Base-by-base conservation (phyloP, 108 stramenopile genomes). In the Fistulifera pelliculosa region DNA sequence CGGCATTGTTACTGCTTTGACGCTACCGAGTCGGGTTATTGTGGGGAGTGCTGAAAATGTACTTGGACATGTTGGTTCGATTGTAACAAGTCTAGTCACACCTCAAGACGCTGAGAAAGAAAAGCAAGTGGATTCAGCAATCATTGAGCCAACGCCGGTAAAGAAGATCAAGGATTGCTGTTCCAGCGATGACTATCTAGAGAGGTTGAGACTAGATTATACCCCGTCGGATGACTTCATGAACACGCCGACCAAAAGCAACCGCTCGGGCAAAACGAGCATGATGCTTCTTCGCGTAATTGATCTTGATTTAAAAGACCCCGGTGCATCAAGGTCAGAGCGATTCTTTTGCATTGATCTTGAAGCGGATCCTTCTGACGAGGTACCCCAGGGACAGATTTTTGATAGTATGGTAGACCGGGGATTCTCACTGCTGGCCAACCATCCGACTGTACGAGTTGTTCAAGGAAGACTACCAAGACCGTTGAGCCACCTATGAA, bases 281-380 rank as follows among this genome's bases (percentile, higher is more conserved):
- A n/a, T n/a, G 19, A 4, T 60, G 56, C 42, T 76, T 0, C 50
- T 76, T 25, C 65, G 75, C 22, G 75, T 76, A 10, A 65, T 64
- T 25, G 75, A 76, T 44, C 24, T 76, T 12, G 52, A 31, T 31
- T 11, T 26, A 14, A 49, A 26, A 4, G 44, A 45, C 21, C 44
- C 21, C 44, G 11, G 44, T 11, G 31, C 3, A 3, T 8, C 31
- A 35, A 8, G 6, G 31, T 35, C 31, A 35, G 31, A 35, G 3
- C 31, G 31, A 6, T 35, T 35, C 8, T 45, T 17, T 11, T 45
- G 44, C 11, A 45, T 19, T 11, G 16, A 17, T 17, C 21, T 21
- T 3, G 16, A 17, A 21, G 19, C 44, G 3, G 75, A 76, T 54
- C 39, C 73, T 13, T 47, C 28, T 17, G 40, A 43, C 2, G 55